Evolutionary conservation across 1,284 basidiomycete genomes (phyloP), one percentile per base, ranked within the genome.

Genomic region (Amylostereum areolatum): DNA sequence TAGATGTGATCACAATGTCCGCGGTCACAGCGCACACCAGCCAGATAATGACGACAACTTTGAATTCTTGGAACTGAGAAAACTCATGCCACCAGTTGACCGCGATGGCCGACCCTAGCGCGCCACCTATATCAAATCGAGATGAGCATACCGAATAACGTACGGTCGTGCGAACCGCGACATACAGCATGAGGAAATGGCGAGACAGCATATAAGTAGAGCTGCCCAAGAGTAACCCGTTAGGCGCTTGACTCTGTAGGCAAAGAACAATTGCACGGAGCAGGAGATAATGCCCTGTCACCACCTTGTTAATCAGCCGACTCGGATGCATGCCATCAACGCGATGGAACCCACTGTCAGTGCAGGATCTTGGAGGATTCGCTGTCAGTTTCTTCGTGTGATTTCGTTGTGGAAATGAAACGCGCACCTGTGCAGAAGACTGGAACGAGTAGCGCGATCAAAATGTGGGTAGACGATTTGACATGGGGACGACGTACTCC

Each of bases 21-120:
- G 62, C 63, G 2, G 66, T 56, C 4, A 62, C 63, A 25, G 65
- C 62, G 52, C 60, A 62, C 2, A 62, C 63, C 5, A 69, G 58
- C 67, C 67, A 69, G 34, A 66, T 54, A 49, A 70, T 67, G 43
- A 70, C 64, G 41, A 67, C 64, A 9, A 63, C 58, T 43, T 70
- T 52, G 47, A 70, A 67, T 46, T 62, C 60, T 46, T 67, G 66
- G 55, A 71, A 67, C 32, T 66, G 55, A 5, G 56, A 49, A 43
- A 69, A 70, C 35, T 65, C 58, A 1, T 59, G 61, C 18, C 67
- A 59, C 59, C 68, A 62, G 28, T 60, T 59, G n/a, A 63, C 63
- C 0, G 65, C 66, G 39, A 70, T 68, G 0, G 67, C 61, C 0
- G 68, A 65, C 9, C 66, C 66, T 12, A 67, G 35, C 4, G 64